Conservation (phyloP, 805 yeast genomes). For the Komagataella kurtzmanii region DNA sequence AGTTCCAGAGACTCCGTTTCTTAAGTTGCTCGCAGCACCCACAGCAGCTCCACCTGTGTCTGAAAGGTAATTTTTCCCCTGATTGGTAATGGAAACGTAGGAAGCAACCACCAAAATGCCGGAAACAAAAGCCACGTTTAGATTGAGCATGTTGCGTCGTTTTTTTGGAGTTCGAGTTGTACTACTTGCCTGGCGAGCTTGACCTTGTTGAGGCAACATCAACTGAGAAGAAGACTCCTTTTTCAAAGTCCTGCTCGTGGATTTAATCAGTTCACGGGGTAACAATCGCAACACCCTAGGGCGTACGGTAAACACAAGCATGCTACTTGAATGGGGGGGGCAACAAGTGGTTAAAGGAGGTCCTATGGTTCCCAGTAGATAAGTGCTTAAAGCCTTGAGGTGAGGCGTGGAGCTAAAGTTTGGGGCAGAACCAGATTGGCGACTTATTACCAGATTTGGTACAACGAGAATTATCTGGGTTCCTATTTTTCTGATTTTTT, state of each 20-base stretch:
- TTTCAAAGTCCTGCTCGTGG: background rate
- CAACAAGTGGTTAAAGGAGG: background rate
- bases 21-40: slow-evolving; percentile 1
- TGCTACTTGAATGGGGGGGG: background rate
- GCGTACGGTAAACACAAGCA: slow-evolving; percentile 4
- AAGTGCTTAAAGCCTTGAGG: background rate
- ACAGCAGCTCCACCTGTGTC: slow-evolving; percentile 11
- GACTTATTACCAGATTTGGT: background rate
- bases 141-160: slow-evolving; percentile 14
- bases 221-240: background rate
- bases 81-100: slow-evolving; percentile 15
- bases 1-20: slow-evolving; percentile 3
- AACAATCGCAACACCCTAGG: slow-evolving; percentile 1
- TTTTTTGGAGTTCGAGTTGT: background rate
- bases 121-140: slow-evolving; percentile 14
- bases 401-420: background rate
- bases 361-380: background rate
- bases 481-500: background rate
- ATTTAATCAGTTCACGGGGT: background rate
- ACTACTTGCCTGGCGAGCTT: background rate
- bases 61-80: slow-evolving; percentile 9
- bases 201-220: background rate
- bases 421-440: background rate
- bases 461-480: background rate
- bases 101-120: slow-evolving; percentile 20